Evolutionary conservation across 331 rosid species (phyloP), one percentile per base, ranked within the genome.

Genomic region (Quercus phellos): DNA sequence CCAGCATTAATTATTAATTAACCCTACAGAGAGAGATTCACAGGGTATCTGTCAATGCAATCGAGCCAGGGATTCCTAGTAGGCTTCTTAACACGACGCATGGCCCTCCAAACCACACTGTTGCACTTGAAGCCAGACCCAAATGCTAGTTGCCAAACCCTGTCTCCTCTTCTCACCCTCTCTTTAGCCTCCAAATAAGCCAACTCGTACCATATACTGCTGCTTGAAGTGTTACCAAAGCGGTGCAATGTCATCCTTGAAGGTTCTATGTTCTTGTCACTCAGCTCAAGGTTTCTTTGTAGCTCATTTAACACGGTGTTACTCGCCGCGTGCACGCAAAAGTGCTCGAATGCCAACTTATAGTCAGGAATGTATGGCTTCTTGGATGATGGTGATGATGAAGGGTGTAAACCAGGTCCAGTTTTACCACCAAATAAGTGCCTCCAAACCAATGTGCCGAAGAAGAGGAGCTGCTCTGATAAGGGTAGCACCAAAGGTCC

Each of bases 91-190:
- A 85, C 43, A 1, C 92, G 79, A 14, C 90, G 80, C 92, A 95
- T 82, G 0, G 98, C 76, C 43, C 90, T 84, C 99, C 99, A 95
- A 70, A 95, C 97, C 3, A 84, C 70, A 72, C 97, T 91, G 88
- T 95, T 95, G 76, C 99, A 93, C 88, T 95, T 95, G 80, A 95
- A 95, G 1, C 99, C 99, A 11, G 99, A 95, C 38, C 99, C 99
- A 69, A 93, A 95, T 2, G 97, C 96, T 60, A 94, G 81, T 80
- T 90, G 97, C 99, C 99, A 94, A 80, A 94, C 84, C 50, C 97
- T 88, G 84, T 94, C 98, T 0, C 98, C 99, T 51, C 89, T 81
- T 73, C 77, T 86, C 46, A 94, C 96, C 24, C 84, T 85, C 67
- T 90, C 99, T 55, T 89, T 92, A 0, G 98, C 98, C 70, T 94